A percentile compares a stretch with the other conserved stretches of the same genome.
Evolutionary conservation across 768 basidiomycete genomes (phyloP).

Genomic region (Suillus discolor): DNA sequence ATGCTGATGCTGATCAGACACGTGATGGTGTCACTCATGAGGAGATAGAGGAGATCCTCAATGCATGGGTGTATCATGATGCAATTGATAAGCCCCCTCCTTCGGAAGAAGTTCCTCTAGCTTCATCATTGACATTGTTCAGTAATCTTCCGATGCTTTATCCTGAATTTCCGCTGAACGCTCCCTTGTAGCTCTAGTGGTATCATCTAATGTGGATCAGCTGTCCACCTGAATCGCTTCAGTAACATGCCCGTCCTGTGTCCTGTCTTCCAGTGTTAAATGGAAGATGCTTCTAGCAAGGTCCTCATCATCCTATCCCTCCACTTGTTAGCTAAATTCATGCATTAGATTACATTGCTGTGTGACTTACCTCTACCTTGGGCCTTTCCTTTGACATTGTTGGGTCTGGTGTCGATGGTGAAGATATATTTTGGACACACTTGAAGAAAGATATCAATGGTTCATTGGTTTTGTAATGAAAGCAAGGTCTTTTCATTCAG

Average conservation of each 20-base stretch:
- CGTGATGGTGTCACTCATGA: too few species aligned
- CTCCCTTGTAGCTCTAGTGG: background rate
- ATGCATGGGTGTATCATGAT: too few species aligned
- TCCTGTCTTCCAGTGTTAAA: background rate
- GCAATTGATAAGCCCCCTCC: too few species aligned
- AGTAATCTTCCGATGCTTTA: background rate
- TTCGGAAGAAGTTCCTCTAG: too few species aligned
- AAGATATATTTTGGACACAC: too few species aligned
- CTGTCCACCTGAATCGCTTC: background rate
- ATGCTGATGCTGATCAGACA: too few species aligned
- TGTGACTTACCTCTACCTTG: background rate
- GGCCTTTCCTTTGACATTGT: background rate
- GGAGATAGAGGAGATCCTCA: too few species aligned
- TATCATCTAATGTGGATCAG: background rate
- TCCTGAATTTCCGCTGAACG: background rate
- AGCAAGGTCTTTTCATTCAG: background rate
- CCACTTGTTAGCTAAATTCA: background rate
- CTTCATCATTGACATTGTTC: too few species aligned
- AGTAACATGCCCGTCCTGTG: background rate
- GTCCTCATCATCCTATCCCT: background rate
- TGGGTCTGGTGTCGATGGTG: too few species aligned
- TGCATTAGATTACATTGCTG: background rate
- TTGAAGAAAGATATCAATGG: too few species aligned
- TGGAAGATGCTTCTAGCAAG: background rate
- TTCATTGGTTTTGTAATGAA: background rate